Evolutionary conservation across 176 grass and related monocot species (phyloP), one percentile per base, ranked within the genome.

Genomic region (Triticum urartu): DNA sequence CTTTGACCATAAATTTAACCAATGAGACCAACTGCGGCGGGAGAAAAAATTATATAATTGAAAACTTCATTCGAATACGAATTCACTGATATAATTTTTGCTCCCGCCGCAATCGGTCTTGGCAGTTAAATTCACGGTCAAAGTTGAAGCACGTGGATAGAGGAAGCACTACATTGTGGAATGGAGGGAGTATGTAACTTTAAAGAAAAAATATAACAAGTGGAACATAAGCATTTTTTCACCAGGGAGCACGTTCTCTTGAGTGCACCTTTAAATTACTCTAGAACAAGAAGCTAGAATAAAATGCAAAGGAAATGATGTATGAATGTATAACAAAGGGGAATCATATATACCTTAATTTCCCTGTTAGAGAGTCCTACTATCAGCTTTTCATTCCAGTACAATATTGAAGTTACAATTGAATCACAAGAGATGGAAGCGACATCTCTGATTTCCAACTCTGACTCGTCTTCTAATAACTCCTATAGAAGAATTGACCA

Each of bases 341-440:
- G 10, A 75, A 63, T 32, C 9, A 43, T 22, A 39, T 75, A 76
- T 94, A 95, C 97, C 92, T 95, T 95, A 81, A 98, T 92, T 42
- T 98, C 94, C 60, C 80, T 91, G 85, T 88, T 98, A 62, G 94
- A 88, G 79, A 95, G 75, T 69, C 93, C 94, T 42, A 89, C 92
- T 85, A 98, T 91, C 81, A 98, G 82, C 79, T 47, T 95, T 40
- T 85, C 87, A 70, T 91, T 69, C 48, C 84, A 99, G 74, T 88
- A 85, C n/a, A 94, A 71, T 35, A 99, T 82, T 71, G 90, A 94
- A 66, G 97, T 99, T 76, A 93, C 72, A 89, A 94, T 77, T 66
- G 94, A 87, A 68, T 99, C 87, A 80, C 92, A 99, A 26, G 81
- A 80, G 64, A 96, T 88, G 66, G 97, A 95, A 58, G 90, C 92